phyloP scores from a whole-genome alignment of 176 grass and related monocot species.

The Carex littledalei region DNA sequence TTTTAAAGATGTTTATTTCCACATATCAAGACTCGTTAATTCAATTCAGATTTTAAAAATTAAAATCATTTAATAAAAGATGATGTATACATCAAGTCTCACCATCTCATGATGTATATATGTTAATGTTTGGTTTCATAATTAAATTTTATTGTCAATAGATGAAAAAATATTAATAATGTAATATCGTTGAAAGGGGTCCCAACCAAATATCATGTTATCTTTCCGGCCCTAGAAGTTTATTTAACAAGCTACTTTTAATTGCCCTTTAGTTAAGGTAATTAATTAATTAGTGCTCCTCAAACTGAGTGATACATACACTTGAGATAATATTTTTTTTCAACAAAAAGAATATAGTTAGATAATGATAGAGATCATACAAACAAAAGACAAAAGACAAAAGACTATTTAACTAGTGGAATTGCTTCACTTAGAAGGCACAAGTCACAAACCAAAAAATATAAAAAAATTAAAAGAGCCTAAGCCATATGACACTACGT shows the following conservation, averaged over 20 bases:
- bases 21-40: not conserved
- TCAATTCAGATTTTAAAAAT: not conserved
- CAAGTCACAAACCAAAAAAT: not conserved
- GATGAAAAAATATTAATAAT: not conserved
- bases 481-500: slow-evolving; percentile 4
- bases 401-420: slow-evolving; percentile 11
- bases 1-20: not conserved
- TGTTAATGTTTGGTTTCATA: not conserved
- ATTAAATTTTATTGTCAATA: not conserved
- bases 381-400: not conserved
- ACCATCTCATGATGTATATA: not conserved
- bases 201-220: not conserved
- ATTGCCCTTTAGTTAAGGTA: not conserved
- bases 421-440: slow-evolving; percentile 12
- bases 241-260: not conserved
- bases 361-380: not conserved
- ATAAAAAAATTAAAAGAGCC: not conserved
- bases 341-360: not conserved
- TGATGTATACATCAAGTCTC: not conserved
- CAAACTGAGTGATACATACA: slow-evolving; percentile 6
- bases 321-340: not conserved
- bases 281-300: not conserved
- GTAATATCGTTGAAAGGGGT: not conserved
- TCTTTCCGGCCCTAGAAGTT: not conserved
- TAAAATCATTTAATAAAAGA: not conserved